Evolutionary conservation across 805 yeast species (phyloP).

Genomic region (Suhomyces prunicola): DNA sequence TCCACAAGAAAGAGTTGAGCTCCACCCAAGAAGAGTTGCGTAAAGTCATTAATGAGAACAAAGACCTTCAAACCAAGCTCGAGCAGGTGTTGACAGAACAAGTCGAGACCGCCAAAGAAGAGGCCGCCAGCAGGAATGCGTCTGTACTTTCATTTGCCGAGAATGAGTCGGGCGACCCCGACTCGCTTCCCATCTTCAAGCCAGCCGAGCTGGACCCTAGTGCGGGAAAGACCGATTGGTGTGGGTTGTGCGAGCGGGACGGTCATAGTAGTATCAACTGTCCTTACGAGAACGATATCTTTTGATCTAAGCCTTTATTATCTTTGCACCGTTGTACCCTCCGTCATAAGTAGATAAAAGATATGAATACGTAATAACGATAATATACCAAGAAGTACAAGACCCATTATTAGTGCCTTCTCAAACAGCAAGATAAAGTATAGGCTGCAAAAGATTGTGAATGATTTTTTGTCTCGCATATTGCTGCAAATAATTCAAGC

Average conservation of each 20-base stretch:
- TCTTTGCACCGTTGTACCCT: background rate
- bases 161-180: background rate
- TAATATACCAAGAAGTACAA: background rate
- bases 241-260: slow-evolving; percentile 86
- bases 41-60: slow-evolving; percentile 17
- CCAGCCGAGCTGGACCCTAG: slow-evolving; percentile 61
- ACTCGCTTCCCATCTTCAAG: slow-evolving; percentile 43
- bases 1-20: slow-evolving; percentile 34
- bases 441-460: background rate
- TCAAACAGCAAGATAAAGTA: too few species aligned
- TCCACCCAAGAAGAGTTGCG: slow-evolving; percentile 24
- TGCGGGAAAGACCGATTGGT: slow-evolving; percentile 77
- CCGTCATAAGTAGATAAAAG: background rate
- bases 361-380: background rate
- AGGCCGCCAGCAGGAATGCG: background rate
- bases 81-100: slow-evolving; percentile 8
- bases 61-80: slow-evolving; percentile 18
- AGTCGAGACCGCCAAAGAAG: slow-evolving; percentile 3
- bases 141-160: background rate
- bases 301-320: slow-evolving; percentile 21
- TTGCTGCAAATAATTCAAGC: background rate
- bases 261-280: slow-evolving; percentile 90
- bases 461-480: background rate
- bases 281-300: slow-evolving; percentile 71
- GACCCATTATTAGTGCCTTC: background rate